Conservation (phyloP, 768 basidiomycete species). For the Gloeostereum incarnatum region DNA sequence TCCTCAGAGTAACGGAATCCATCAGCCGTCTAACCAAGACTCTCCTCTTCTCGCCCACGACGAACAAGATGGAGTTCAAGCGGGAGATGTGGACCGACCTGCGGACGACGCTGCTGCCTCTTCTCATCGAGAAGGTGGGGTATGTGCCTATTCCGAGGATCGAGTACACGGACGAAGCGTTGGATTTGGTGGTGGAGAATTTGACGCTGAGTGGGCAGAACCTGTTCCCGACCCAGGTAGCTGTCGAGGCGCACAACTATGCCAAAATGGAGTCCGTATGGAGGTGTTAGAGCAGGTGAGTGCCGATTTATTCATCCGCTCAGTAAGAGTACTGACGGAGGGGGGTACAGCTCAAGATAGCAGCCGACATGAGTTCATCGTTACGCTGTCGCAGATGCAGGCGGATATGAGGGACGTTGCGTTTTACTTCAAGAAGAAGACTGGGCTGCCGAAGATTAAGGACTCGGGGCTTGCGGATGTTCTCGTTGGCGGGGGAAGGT, state of each 20-base stretch:
- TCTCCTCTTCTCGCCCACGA: constrained; percentile 54
- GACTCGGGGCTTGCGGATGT: constrained; percentile 87
- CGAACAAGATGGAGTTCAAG: constrained; percentile 82
- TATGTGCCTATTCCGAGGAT: constrained; percentile 88
- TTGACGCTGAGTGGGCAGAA: constrained; percentile 82
- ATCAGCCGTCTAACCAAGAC: constrained; percentile 53
- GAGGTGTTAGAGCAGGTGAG: constrained; percentile 18
- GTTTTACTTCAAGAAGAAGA: constrained; percentile 86
- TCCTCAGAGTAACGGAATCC: no score
- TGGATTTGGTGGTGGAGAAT: constrained; percentile 93
- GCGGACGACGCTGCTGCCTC: constrained; percentile 71
- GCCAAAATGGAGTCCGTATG: constrained; percentile 82
- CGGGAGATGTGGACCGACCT: constrained; percentile 85
- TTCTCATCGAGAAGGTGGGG: constrained; percentile 64
- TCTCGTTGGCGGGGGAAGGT: constrained; percentile 74
- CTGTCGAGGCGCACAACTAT: constrained; percentile 71
- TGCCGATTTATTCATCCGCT: not conserved
- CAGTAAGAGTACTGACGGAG: not conserved
- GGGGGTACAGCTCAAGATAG: constrained; percentile 10
- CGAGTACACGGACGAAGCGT: constrained; percentile 81
- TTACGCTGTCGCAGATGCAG: constrained; percentile 81
- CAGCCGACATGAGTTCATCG: constrained; percentile 60
- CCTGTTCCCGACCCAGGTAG: constrained; percentile 75
- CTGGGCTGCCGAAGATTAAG: constrained; percentile 66
- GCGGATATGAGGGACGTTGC: constrained; percentile 91